These are phyloP conservation scores for Taiozyma onychis DNA, from an alignment of 1,139 yeast species.

Conservation along the genomic window DNA sequence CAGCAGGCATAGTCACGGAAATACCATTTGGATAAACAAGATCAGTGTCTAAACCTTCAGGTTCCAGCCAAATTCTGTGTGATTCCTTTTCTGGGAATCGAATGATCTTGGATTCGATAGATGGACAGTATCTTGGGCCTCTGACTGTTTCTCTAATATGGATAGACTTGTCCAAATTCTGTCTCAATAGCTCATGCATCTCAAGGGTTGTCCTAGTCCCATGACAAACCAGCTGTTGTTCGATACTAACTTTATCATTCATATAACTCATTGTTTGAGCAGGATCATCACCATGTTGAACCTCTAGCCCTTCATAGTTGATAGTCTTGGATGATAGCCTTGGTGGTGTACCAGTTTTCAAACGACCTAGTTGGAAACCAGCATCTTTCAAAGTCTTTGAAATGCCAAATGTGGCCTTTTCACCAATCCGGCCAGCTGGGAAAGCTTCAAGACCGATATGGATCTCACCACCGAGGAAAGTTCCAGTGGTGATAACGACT, in stretches of 20 bases:
- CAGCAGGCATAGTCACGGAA: constrained; percentile 94
- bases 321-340: constrained; percentile 70
- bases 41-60: constrained; percentile 86
- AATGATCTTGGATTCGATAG: constrained; percentile 84
- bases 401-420: constrained; percentile 84
- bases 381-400: constrained; percentile 69
- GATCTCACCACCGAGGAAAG: constrained; percentile 90
- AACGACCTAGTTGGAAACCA: constrained; percentile 81
- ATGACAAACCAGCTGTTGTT: constrained; percentile 61
- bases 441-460: constrained; percentile 77
- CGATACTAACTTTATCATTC: constrained; percentile 60
- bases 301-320: constrained; percentile 50
- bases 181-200: constrained; percentile 63
- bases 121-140: constrained; percentile 97
- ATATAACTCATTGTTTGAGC: constrained; percentile 87
- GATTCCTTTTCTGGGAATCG: constrained; percentile 70
- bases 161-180: constrained; percentile 73
- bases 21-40: constrained; percentile 94
- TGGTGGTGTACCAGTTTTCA: constrained; percentile 98
- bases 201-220: constrained; percentile 74
- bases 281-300: constrained; percentile 76
- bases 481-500: constrained; percentile 92
- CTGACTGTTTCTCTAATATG: constrained; percentile 93
- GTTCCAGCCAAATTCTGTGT: constrained; percentile 93
- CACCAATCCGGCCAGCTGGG: constrained; percentile 95